Evolutionary conservation across 2,329 filamentous ascomycete species (phyloP).

Genomic region (Trichoderma sp.): DNA sequence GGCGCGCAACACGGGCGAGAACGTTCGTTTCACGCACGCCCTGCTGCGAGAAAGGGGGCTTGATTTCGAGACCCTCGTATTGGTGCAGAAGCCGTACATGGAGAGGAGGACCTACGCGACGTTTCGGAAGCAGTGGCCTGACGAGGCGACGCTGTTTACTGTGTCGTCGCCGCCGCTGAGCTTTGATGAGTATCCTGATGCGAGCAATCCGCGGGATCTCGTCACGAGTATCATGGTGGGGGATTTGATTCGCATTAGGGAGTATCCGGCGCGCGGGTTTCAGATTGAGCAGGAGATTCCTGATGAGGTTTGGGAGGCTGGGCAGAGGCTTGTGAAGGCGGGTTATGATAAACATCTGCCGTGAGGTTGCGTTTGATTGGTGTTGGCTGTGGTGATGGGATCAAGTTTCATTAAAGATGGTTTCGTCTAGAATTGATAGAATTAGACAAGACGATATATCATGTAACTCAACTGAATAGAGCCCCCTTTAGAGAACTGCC

Average conservation of each 20-base stretch:
- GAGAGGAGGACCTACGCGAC: conserved; percentile 46
- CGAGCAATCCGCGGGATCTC: conserved; percentile 39
- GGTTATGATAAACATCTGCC: conserved; percentile 41
- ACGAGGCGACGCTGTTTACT: conserved; percentile 31
- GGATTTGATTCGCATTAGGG: conserved; percentile 41
- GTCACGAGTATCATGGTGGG: conserved; percentile 46
- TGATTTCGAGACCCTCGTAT: conserved; percentile 32
- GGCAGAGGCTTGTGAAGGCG: conserved; percentile 37
- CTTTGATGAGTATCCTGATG: conserved; percentile 42
- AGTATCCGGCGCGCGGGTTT: conserved; percentile 43
- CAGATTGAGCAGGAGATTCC: conserved; percentile 44
- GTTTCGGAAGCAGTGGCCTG: conserved; percentile 46
- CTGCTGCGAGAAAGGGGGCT: conserved; percentile 33
- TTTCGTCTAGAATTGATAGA: background rate
- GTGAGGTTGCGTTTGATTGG: conserved; percentile 22
- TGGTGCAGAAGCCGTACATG: conserved; percentile 51
- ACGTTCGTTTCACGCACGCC: conserved; percentile 42
- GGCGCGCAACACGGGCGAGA: conserved; percentile 47
- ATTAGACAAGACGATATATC: background rate
- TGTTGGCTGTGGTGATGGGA: background rate
- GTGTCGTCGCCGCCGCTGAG: conserved; percentile 41
- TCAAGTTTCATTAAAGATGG: background rate
- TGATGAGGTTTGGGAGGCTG: conserved; percentile 40
- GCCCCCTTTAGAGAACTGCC: too few relatives aligned
- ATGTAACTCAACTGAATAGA: background rate